Base-by-base conservation (phyloP, 179 eudicot species). In the Gypsophila paniculata region DNA sequence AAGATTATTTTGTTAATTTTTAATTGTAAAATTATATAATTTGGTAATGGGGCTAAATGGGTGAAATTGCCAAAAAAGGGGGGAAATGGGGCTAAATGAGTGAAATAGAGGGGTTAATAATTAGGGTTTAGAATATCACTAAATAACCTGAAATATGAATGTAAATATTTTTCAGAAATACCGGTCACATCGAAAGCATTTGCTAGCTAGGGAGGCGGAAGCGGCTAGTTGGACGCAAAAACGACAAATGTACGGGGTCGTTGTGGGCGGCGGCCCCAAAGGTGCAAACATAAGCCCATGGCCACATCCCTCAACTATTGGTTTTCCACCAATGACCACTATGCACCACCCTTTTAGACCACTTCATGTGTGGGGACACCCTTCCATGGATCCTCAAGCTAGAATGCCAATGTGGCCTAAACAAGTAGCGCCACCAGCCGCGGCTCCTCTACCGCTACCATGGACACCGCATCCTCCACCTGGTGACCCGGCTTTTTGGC, bases 341-440 rank as follows among this genome's bases (percentile, higher is more conserved):
- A 73, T 84, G 78, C 93, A 86, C 77, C 83, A 73, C 14, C 88
- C 84, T 77, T 85, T 85, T 74, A 85, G 92, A 73, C 96, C 96
- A 17, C 79, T 94, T 12, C 99, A 94, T 71, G 99, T 94, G 26
- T 94, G 99, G 99, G 98, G 99, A 3, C 99, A 94, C 46, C 99
- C 97, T 4, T 74, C 91, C 14, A 74, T 79, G 46, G 91, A 90
- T 39, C 86, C 85, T 58, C 85, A 79, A 73, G 67, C 91, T 8
- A 38, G 83, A 54, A 76, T 88, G 84, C 89, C 79, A 61, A 76
- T 86, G 73, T 87, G 95, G 98, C 89, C 89, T 0, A 91, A 91
- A 67, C 93, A 88, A 66, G 44, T 81, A 12, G 74, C 75, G n/a
- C 73, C 85, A 17, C 49, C 83, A 0, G 23, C 86, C 6, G 81